Conservation (phyloP, 1,284 basidiomycete genomes). For the Fomitiporia mediterranea region DNA sequence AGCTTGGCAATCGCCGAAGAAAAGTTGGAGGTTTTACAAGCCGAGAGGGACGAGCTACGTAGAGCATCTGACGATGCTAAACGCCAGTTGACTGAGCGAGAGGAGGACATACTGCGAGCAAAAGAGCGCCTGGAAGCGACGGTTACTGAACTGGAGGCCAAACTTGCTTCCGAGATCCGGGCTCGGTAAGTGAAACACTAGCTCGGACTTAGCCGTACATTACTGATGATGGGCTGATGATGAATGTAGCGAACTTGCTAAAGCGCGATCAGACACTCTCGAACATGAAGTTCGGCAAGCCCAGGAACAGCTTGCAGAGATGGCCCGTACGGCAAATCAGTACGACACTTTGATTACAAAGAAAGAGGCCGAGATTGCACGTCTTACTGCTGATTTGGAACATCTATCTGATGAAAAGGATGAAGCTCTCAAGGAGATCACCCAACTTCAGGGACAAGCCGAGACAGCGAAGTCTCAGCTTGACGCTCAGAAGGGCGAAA, state of each 20-base stretch:
- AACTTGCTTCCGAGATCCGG: slow-evolving; percentile 62
- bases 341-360: slow-evolving; percentile 75
- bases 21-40: slow-evolving; percentile 52
- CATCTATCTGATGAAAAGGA: slow-evolving; percentile 49
- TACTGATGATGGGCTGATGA: slow-evolving; percentile 11
- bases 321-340: slow-evolving; percentile 72
- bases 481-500: slow-evolving; percentile 58
- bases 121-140: slow-evolving; percentile 74
- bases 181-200: slow-evolving; percentile 49
- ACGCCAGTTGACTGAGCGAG: slow-evolving; percentile 65
- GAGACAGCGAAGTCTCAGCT: slow-evolving; percentile 68
- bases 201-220: slow-evolving; percentile 4
- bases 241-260: slow-evolving; percentile 52
- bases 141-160: slow-evolving; percentile 69
- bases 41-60: slow-evolving; percentile 57
- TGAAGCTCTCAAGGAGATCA: slow-evolving; percentile 52
- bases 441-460: slow-evolving; percentile 64
- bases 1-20: slow-evolving; percentile 56
- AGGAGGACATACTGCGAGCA: slow-evolving; percentile 73
- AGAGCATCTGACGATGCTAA: slow-evolving; percentile 71
- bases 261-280: slow-evolving; percentile 53
- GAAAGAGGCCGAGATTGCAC: slow-evolving; percentile 71
- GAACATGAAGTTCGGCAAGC: slow-evolving; percentile 67
- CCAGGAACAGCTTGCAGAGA: slow-evolving; percentile 77
- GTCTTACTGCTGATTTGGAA: slow-evolving; percentile 56